Evolutionary conservation across 108 stramenopile genomes (phyloP).

Genomic region (Conticribra weissflogii): DNA sequence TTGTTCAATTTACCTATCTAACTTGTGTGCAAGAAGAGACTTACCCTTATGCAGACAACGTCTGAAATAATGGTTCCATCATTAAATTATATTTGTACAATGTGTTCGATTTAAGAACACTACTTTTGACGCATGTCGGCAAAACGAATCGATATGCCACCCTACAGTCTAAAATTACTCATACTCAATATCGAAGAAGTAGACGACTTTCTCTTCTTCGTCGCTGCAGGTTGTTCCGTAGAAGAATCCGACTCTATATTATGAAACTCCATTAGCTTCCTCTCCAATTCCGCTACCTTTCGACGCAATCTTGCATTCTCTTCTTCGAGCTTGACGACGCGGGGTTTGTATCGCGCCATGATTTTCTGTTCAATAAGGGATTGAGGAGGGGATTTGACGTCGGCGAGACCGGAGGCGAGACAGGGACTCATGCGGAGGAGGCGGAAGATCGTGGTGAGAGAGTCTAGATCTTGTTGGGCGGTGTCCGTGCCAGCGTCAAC

Average conservation of each 20-base stretch:
- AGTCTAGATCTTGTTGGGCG: slow-evolving; percentile 17
- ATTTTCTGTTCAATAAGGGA: slow-evolving; percentile 29
- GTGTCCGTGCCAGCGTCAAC: slow-evolving; percentile 4
- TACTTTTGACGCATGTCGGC: too few relatives aligned
- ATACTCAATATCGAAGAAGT: background rate
- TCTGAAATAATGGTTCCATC: too few relatives aligned
- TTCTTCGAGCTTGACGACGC: slow-evolving; percentile 33
- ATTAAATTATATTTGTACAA: too few relatives aligned
- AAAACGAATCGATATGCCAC: too few relatives aligned
- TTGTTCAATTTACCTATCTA: too few relatives aligned
- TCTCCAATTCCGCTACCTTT: slow-evolving; percentile 33
- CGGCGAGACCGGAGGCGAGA: slow-evolving; percentile 38
- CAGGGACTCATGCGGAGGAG: slow-evolving; percentile 41
- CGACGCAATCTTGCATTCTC: slow-evolving; percentile 37
- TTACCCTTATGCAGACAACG: too few relatives aligned
- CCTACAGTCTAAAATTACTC: too few relatives aligned
- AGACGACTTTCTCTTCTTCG: slow-evolving; percentile 39
- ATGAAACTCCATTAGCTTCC: slow-evolving; percentile 12
- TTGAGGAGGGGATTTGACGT: slow-evolving; percentile 6
- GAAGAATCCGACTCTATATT: background rate
- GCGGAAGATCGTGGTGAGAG: slow-evolving; percentile 26
- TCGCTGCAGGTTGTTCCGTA: background rate
- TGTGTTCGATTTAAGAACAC: too few relatives aligned
- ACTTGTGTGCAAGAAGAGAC: too few relatives aligned
- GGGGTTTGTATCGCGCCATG: slow-evolving; percentile 25